phyloP scores from a whole-genome alignment of 2,329 filamentous ascomycete genomes.

The Trichoderma arundinaceum region DNA sequence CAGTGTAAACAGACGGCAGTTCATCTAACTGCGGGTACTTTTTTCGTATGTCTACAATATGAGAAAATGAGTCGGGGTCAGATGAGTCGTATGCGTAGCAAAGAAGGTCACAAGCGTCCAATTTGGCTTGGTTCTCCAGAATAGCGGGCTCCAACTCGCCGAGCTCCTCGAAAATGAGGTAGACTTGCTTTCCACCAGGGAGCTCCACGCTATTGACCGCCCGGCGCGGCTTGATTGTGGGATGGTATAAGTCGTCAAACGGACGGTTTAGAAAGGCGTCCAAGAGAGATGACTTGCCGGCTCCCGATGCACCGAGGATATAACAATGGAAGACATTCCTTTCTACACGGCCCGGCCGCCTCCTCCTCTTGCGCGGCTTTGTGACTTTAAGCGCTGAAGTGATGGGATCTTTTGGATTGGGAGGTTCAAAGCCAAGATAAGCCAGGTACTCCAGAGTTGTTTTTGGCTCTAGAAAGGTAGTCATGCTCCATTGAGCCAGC shows the following conservation, averaged over 20 bases:
- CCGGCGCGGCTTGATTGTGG: slow-evolving; percentile 91
- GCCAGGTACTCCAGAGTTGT: slow-evolving; percentile 95
- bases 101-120: slow-evolving; percentile 91
- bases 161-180: slow-evolving; percentile 92
- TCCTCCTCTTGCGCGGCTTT: slow-evolving; percentile 84
- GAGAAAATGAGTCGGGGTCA: slow-evolving; percentile 92
- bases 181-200: slow-evolving; percentile 94
- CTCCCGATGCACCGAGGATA: slow-evolving; percentile 81
- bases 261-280: slow-evolving; percentile 90
- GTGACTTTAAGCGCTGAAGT: slow-evolving; percentile 90
- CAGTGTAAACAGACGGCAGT: slow-evolving; percentile 90
- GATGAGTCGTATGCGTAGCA: slow-evolving; percentile 98
- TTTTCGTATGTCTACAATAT: slow-evolving; percentile 80
- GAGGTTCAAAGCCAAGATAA: slow-evolving; percentile 90
- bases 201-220: slow-evolving; percentile 97
- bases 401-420: slow-evolving; percentile 75
- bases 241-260: slow-evolving; percentile 82
- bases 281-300: slow-evolving; percentile 89
- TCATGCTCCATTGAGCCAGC: slow-evolving; percentile 99
- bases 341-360: slow-evolving; percentile 82
- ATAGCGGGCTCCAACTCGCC: slow-evolving; percentile 95
- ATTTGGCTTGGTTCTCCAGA: slow-evolving; percentile 85
- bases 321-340: slow-evolving; percentile 95
- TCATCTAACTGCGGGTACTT: slow-evolving; percentile 84
- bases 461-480: slow-evolving; percentile 93